These are phyloP conservation scores for Zymoseptoria brevis DNA, from an alignment of 2,329 filamentous ascomycete genomes.

Conservation along the genomic window DNA sequence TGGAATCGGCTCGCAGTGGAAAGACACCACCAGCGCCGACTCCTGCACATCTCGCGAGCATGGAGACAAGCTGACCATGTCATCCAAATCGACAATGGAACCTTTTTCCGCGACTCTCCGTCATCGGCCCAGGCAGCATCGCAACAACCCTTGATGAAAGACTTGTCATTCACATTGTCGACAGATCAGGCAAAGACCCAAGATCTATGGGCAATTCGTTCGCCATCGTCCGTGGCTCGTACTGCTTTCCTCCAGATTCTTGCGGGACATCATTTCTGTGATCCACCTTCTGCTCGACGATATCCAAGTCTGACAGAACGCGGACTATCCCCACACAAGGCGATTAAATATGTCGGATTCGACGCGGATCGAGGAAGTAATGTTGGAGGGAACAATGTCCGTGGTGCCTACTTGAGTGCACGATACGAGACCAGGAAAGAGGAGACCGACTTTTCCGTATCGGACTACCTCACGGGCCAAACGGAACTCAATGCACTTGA, in stretches of 20 bases:
- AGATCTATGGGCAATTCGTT: conserved; percentile 77
- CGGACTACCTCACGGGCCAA: conserved; percentile 73
- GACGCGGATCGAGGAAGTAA: conserved; percentile 57
- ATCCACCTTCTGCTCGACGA: conserved; percentile 65
- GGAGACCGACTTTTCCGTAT: conserved; percentile 76
- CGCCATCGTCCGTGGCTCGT: conserved; percentile 68
- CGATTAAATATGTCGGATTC: conserved; percentile 87
- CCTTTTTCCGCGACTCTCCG: conserved; percentile 74
- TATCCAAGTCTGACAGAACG: conserved; percentile 65
- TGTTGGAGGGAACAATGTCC: conserved; percentile 47
- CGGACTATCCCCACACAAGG: conserved; percentile 53
- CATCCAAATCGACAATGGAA: conserved; percentile 67
- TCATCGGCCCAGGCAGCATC: conserved; percentile 35
- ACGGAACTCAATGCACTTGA: conserved; percentile 71
- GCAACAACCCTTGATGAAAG: conserved; percentile 46
- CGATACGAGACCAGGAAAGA: conserved; percentile 85
- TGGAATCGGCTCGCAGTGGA: conserved; percentile 10
- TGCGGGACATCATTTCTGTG: conserved; percentile 63
- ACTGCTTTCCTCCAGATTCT: conserved; percentile 77
- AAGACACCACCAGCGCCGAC: conserved; percentile 10
- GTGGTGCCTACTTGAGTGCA: conserved; percentile 78
- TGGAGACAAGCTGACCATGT: conserved; percentile 9
- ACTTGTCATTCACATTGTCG: conserved; percentile 62
- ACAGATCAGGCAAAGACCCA: conserved; percentile 30
- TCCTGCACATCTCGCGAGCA: conserved; percentile 5